A percentile compares a stretch with the other conserved stretches of the same genome.
Evolutionary conservation across 2,329 filamentous ascomycete genomes (phyloP).

Genomic region (Aspergillus ustus): DNA sequence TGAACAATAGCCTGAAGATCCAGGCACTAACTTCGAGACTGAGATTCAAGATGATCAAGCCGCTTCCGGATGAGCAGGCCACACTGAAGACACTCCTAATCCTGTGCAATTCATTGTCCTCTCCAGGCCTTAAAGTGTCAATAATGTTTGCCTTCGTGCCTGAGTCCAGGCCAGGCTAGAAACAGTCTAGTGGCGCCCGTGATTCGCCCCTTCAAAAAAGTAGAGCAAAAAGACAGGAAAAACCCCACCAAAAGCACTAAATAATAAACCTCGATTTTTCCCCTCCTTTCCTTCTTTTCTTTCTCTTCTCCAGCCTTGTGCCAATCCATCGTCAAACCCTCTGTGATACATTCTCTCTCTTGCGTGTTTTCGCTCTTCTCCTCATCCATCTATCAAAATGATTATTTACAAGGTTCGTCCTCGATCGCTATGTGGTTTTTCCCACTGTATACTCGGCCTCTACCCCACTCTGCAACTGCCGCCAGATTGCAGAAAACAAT

Average conservation of each 20-base stretch:
- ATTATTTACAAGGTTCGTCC: constrained; percentile 71
- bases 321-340: constrained; percentile 30
- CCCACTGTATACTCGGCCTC: not conserved
- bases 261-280: constrained; percentile 37
- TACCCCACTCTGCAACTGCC: constrained; percentile 17
- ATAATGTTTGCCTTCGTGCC: constrained; percentile 10
- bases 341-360: constrained; percentile 23
- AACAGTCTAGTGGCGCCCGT: constrained; percentile 7
- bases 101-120: not conserved
- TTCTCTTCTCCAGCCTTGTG: constrained; percentile 32
- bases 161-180: constrained; percentile 14
- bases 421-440: not conserved
- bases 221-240: constrained; percentile 17
- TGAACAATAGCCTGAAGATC: not conserved
- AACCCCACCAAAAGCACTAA: constrained; percentile 29
- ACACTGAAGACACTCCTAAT: not conserved
- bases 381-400: constrained; percentile 61
- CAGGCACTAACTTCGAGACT: not conserved
- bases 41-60: not conserved
- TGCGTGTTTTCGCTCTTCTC: constrained; percentile 27
- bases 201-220: constrained; percentile 6
- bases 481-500: constrained; percentile 4
- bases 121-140: not conserved
- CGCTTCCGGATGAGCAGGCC: not conserved
- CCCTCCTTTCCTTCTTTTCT: constrained; percentile 33